Evolutionary conservation across 805 yeast genomes (phyloP), one percentile per base, ranked within the genome.

Genomic region (Blastobotrys americana): DNA sequence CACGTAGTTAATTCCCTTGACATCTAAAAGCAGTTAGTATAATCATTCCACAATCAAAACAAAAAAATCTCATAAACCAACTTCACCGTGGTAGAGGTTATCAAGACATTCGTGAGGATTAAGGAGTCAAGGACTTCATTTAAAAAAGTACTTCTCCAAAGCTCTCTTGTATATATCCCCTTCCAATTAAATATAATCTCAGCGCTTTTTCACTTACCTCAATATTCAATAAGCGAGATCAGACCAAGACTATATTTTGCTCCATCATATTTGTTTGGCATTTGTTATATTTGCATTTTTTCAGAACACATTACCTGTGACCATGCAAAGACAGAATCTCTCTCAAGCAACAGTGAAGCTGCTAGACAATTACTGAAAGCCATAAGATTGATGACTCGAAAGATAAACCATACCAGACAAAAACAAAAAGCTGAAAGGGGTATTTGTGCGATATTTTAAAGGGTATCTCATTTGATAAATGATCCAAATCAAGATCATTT

Each of bases 1-100:
- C 50, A 93, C 98, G 60, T 73, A 80, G 58, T 89, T 83, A 65
- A 93, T 86, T 67, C 97, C 98, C 76, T 93, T 93, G 69, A 93
- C 98, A 72, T 93, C 98, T 89, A 67, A 44, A 51, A 38, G 43
- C 25, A 45, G 42, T 27, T 27, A 31, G 47, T 44, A 40, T 25
- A 25, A 25, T 8, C 13, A 25, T 25, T 13, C 8, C 31, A 25
- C 8, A 25, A 25, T 13, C n/a, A n/a, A n/a, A n/a, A n/a, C n/a
- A n/a, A n/a, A n/a, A n/a, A n/a, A n/a, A n/a, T n/a, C n/a, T n/a
- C n/a, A n/a, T n/a, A n/a, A n/a, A n/a, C n/a, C 31, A 13, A 25
- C 8, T 8, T 25, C 13, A 13, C 31, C 31, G 31, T 25, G 31
- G 31, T 8, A 25, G 13, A 25, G 31, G 10, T 8, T 13, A 25